A percentile compares a stretch with the other conserved stretches of the same genome.
Conservation (phyloP, 257 asterid genomes). For the Gentiana macrophylla region DNA sequence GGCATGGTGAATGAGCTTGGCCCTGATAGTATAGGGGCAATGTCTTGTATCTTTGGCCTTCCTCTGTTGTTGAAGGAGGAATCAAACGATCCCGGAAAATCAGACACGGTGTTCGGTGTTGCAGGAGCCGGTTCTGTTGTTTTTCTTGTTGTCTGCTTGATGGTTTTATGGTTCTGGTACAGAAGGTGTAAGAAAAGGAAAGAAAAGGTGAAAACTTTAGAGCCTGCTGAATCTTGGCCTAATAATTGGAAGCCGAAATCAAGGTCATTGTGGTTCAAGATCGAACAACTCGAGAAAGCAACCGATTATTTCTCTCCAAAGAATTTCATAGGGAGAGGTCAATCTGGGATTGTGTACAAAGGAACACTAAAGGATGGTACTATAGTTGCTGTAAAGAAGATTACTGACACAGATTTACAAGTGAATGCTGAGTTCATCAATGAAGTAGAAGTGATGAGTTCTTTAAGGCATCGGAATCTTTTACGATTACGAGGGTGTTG, state of each 20-base stretch:
- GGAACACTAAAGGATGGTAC: conserved; percentile 42
- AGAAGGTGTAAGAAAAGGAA: conserved; percentile 10
- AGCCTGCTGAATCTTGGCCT: conserved; percentile 6
- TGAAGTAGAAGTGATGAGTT: conserved; percentile 48
- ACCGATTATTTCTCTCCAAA: conserved; percentile 34
- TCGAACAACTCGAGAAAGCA: conserved; percentile 37
- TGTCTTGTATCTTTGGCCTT: conserved; percentile 48
- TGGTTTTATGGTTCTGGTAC: conserved; percentile 18
- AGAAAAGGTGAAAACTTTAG: not conserved
- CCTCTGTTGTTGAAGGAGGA: conserved; percentile 18
- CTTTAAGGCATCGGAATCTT: conserved; percentile 43
- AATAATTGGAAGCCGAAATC: conserved; percentile 39
- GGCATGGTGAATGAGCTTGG: conserved; percentile 41
- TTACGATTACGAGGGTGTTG: conserved; percentile 47
- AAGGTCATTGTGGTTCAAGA: conserved; percentile 24
- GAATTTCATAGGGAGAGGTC: conserved; percentile 46
- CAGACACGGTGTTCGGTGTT: conserved; percentile 17
- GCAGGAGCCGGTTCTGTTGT: conserved; percentile 30
- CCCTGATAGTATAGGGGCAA: conserved; percentile 37
- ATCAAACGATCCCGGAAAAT: conserved; percentile 2
- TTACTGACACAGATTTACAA: conserved; percentile 26
- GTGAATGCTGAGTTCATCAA: conserved; percentile 31
- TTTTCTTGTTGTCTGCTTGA: conserved; percentile 11
- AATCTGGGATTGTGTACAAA: conserved; percentile 42
- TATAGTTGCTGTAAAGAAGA: conserved; percentile 40